Evolutionary conservation across 176 grass and related monocot genomes (phyloP).

Genomic region (Raddia distichophylla): DNA sequence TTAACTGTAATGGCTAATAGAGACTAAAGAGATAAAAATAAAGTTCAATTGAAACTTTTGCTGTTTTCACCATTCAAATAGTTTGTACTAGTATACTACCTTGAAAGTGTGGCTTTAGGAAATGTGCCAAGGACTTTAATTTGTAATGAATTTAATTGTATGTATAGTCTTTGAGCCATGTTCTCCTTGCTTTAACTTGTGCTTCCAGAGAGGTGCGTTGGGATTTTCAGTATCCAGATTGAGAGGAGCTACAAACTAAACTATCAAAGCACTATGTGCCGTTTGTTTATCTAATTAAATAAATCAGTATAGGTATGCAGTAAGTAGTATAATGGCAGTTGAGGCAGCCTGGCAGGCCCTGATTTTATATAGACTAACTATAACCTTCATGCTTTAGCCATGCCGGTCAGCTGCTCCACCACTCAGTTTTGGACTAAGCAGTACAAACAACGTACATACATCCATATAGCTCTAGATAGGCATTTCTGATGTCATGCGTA

Average conservation of each 20-base stretch:
- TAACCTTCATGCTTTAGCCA: background rate
- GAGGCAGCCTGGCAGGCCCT: constrained; percentile 6
- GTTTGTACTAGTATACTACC: background rate
- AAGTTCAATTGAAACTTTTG: constrained; percentile 5
- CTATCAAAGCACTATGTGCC: background rate
- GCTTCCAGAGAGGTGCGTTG: background rate
- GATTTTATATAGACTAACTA: constrained; percentile 16
- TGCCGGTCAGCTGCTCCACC: background rate
- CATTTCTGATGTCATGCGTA: background rate
- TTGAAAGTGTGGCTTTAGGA: constrained; percentile 19
- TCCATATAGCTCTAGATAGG: background rate
- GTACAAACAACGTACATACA: background rate
- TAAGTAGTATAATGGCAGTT: background rate
- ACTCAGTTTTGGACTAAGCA: background rate
- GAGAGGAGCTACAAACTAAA: constrained; percentile 3
- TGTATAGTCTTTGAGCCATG: background rate
- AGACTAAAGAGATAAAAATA: background rate
- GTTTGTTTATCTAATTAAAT: background rate
- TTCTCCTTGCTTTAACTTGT: background rate
- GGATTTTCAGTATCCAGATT: background rate
- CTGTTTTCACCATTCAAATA: background rate
- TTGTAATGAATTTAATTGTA: background rate
- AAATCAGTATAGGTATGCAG: background rate
- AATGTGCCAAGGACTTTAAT: background rate
- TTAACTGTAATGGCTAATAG: background rate